A percentile compares a stretch with the other conserved stretches of the same genome.
These are phyloP conservation scores for Strigomonas culicis DNA, from an alignment of 208 protist species.

Conservation along the genomic window DNA sequence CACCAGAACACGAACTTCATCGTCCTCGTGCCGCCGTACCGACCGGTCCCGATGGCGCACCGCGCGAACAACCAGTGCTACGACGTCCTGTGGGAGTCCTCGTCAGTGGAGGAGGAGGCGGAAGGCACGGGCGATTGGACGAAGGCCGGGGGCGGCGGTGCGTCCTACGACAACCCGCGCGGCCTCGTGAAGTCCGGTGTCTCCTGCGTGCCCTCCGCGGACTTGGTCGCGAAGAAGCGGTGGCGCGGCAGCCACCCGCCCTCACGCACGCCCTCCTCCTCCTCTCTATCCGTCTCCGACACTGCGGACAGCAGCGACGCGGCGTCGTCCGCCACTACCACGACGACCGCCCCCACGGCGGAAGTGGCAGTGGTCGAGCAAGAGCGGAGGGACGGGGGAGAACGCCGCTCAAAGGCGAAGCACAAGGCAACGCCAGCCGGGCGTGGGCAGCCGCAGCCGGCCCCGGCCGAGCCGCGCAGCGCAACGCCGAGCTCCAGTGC, in stretches of 20 bases:
- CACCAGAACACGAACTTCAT: neutral
- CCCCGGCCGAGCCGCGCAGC: neutral
- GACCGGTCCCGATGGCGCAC: neutral
- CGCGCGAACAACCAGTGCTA: constrained; percentile 1
- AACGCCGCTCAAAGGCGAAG: neutral
- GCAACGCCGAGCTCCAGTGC: neutral
- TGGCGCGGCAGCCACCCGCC: neutral
- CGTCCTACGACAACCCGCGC: too few species aligned
- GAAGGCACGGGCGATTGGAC: neutral
- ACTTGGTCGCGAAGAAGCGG: neutral
- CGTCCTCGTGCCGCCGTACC: neutral
- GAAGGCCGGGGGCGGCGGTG: too few species aligned
- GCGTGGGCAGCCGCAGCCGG: neutral
- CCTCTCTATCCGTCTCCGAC: neutral
- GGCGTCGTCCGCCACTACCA: too few species aligned
- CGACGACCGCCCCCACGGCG: too few species aligned
- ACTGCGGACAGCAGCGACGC: neutral
- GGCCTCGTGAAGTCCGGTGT: too few species aligned
- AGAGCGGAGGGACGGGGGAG: neutral
- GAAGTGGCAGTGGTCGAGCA: too few species aligned
- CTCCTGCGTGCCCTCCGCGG: too few species aligned
- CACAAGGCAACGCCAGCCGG: neutral
- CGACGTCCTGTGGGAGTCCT: constrained; percentile 8
- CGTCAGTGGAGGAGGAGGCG: constrained; percentile 1
- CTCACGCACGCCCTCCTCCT: neutral